These are phyloP conservation scores for Saccharomycopsis sp. DNA, from an alignment of 805 yeast genomes.

Conservation along the genomic window DNA sequence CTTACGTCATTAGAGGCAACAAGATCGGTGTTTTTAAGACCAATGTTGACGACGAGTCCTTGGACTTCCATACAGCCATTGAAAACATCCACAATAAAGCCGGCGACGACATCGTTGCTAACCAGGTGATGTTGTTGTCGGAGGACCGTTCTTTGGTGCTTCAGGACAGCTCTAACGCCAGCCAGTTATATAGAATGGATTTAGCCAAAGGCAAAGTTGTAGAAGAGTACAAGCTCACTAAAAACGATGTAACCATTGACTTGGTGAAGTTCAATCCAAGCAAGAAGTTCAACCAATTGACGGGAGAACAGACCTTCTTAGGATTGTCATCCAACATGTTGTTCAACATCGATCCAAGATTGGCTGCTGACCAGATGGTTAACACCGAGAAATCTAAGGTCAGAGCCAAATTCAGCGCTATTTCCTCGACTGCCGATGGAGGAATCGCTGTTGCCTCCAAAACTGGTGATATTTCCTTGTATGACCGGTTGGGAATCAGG, in stretches of 20 bases:
- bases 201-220: slow-evolving; percentile 70
- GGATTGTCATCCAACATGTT: slow-evolving; percentile 63
- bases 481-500: slow-evolving; percentile 61
- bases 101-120: slow-evolving; percentile 47
- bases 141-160: slow-evolving; percentile 59
- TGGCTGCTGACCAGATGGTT: slow-evolving; percentile 50
- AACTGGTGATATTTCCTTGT: slow-evolving; percentile 71
- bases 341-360: slow-evolving; percentile 77
- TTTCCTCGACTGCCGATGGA: slow-evolving; percentile 71
- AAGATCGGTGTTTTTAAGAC: slow-evolving; percentile 74
- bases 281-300: slow-evolving; percentile 66
- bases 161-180: slow-evolving; percentile 42
- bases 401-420: slow-evolving; percentile 49
- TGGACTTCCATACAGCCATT: slow-evolving; percentile 65
- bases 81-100: slow-evolving; percentile 45
- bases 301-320: slow-evolving; percentile 65
- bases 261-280: slow-evolving; percentile 60
- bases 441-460: slow-evolving; percentile 68
- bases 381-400: slow-evolving; percentile 51
- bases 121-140: slow-evolving; percentile 67
- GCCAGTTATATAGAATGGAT: slow-evolving; percentile 66
- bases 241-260: slow-evolving; percentile 37
- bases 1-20: slow-evolving; percentile 75
- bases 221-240: slow-evolving; percentile 70
- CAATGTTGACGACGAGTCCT: slow-evolving; percentile 38